Base-by-base conservation (phyloP, 805 yeast species). In the Ogataea nakhonphanomensis region DNA sequence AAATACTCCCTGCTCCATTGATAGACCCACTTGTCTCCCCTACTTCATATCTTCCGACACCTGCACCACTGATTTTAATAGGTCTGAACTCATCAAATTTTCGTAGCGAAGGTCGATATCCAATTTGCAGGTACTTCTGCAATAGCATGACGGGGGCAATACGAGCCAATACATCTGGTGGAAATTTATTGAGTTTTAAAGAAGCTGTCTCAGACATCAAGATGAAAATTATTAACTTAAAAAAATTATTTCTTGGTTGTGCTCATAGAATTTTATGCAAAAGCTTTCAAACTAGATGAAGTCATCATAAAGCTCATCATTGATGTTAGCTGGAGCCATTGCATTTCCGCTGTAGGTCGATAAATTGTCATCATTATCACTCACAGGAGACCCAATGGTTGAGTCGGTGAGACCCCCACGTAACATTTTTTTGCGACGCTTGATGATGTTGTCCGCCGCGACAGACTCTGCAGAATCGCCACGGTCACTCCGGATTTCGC, bases 81-180 rank as follows among this genome's bases (percentile, higher is more conserved):
- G 78, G 71, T 49, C 83, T 78, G 62, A 84, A 84, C 63, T 90
- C 96, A 50, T 76, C 75, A 53, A 81, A 78, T 25, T 71, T 70
- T 32, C 96, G 74, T 35, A 81, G 63, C 33, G 80, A 76, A 8
- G 96, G 96, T 47, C 97, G 79, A 15, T 83, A 55, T 0, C 93
- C 91, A 13, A 78, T 66, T 13, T 82, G 73, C 11, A 90, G 59
- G 59, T 88, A 95, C 55, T 95, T 74, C 57, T 84, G 84, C 31
- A 90, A 68, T 5, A 91, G 84, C 10, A 85, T 58, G 41, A 87
- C 95, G 1, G 97, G 96, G 2, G 95, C 87, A 26, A 90, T 75
- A 37, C 93, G 68, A 1, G 93, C 89, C 30, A 90, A 67, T 8
- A 88, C 87, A 20, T 81, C 84, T 0, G 96, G 91, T 1, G 93